Conservation (phyloP, 441 rosid species). For the Gossypium aridum region DNA sequence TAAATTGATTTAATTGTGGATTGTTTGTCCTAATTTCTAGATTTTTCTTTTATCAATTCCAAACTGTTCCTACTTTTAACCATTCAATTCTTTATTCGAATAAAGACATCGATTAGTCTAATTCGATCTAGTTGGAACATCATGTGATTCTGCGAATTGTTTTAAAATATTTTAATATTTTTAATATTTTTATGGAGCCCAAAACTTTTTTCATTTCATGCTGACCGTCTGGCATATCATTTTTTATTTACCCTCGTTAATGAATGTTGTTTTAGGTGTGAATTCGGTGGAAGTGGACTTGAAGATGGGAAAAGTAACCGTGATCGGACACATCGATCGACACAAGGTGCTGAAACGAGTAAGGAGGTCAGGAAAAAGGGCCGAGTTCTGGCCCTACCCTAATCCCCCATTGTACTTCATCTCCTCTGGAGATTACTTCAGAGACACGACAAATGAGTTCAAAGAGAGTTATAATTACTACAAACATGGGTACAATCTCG, state of each 20-base stretch:
- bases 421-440: slow-evolving; percentile 52
- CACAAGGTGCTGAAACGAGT: slow-evolving; percentile 79
- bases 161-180: no score
- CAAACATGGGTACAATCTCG: slow-evolving; percentile 74
- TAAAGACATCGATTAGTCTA: no score
- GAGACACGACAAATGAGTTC: slow-evolving; percentile 74
- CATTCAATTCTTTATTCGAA: no score
- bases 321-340: slow-evolving; percentile 76
- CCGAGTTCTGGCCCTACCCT: slow-evolving; percentile 92
- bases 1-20: no score
- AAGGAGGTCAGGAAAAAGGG: slow-evolving; percentile 85
- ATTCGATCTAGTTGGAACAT: no score
- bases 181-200: no score
- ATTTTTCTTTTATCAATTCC: no score
- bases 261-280: slow-evolving; percentile 34
- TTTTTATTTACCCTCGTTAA: not conserved
- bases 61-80: no score
- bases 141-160: no score
- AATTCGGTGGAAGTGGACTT: slow-evolving; percentile 83
- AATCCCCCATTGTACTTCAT: slow-evolving; percentile 84
- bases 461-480: slow-evolving; percentile 88
- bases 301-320: slow-evolving; percentile 72
- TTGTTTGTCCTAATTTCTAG: no score
- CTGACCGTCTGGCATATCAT: not conserved
- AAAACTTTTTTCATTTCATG: not conserved